These are phyloP conservation scores for Phaseolus lunatus DNA, from an alignment of 306 rosid genomes.

Conservation along the genomic window DNA sequence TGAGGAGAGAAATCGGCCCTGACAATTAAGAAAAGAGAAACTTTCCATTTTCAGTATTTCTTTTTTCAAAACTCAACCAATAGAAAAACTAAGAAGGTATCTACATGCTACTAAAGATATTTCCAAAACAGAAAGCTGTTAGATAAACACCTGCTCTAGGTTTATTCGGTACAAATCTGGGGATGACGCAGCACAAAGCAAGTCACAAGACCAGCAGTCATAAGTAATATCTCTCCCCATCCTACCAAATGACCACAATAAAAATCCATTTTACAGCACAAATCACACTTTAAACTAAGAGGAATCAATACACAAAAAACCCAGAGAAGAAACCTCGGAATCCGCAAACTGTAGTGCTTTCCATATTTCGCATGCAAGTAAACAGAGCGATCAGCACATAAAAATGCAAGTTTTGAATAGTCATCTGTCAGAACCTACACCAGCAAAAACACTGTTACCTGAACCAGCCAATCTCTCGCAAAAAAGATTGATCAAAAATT, in stretches of 20 bases:
- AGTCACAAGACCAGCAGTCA: constrained; percentile 94
- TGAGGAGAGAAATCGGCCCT: constrained; percentile 92
- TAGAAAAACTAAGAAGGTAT: constrained; percentile 14
- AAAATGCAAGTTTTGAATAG: constrained; percentile 92
- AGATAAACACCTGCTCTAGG: constrained; percentile 76
- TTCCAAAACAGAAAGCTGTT: constrained; percentile 20
- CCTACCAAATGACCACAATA: constrained; percentile 59
- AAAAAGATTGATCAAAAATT: neutral
- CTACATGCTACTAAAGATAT: constrained; percentile 1
- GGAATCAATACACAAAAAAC: constrained; percentile 34
- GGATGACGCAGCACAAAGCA: constrained; percentile 98
- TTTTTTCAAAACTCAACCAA: constrained; percentile 22
- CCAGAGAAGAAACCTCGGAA: constrained; percentile 75
- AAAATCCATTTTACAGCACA: neutral
- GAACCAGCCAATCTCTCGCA: constrained; percentile 5
- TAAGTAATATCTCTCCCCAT: constrained; percentile 88
- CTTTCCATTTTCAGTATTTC: neutral
- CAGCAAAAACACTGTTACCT: constrained; percentile 37
- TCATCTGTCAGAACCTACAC: constrained; percentile 78
- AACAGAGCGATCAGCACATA: constrained; percentile 91
- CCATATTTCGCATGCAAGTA: constrained; percentile 91
- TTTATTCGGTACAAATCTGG: constrained; percentile 91
- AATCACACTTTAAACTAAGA: constrained; percentile 26
- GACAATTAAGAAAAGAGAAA: constrained; percentile 41
- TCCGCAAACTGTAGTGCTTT: constrained; percentile 83